Percentiles rank a stretch among this genome's conserved stretches.
Evolutionary conservation across 805 yeast species (phyloP).

Genomic region (Myxozyma vanderwaltii): DNA sequence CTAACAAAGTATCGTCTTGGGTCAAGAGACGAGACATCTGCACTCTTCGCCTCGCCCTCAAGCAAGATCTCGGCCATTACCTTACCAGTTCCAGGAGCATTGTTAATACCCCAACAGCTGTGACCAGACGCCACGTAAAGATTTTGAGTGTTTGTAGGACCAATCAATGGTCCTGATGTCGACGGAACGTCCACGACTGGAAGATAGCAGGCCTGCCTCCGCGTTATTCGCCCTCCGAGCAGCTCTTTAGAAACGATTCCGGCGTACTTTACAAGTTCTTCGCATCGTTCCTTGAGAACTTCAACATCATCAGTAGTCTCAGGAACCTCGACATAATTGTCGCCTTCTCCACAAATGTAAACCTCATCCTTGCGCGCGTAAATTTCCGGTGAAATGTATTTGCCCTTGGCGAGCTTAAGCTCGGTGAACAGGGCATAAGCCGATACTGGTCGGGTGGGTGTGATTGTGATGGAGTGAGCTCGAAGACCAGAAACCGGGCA

Average conservation of each 20-base stretch:
- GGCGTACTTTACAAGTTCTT: constrained; percentile 78
- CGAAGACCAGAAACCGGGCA: constrained; percentile 93
- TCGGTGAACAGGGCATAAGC: constrained; percentile 96
- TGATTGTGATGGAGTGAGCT: constrained; percentile 91
- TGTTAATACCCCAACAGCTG: constrained; percentile 98
- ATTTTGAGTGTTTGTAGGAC: constrained; percentile 84
- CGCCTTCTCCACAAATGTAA: constrained; percentile 97
- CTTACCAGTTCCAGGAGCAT: constrained; percentile 97
- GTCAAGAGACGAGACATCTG: constrained; percentile 78
- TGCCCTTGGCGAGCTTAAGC: constrained; percentile 63
- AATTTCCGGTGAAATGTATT: constrained; percentile 87
- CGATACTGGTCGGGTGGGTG: constrained; percentile 79
- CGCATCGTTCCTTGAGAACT: constrained; percentile 84
- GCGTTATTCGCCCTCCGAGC: constrained; percentile 70
- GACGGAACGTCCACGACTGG: constrained; percentile 95
- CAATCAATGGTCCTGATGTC: constrained; percentile 88
- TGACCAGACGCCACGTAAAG: constrained; percentile 87
- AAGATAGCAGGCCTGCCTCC: constrained; percentile 90
- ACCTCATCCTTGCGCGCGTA: constrained; percentile 95
- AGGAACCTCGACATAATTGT: constrained; percentile 84
- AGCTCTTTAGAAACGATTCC: constrained; percentile 72
- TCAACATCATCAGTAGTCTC: constrained; percentile 93
- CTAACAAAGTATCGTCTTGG: constrained; percentile 78
- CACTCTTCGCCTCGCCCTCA: constrained; percentile 78
- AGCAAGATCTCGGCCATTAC: constrained; percentile 81